Evolutionary conservation across 805 yeast genomes (phyloP).

Genomic region (Teunomyces barrocoloradensis): DNA sequence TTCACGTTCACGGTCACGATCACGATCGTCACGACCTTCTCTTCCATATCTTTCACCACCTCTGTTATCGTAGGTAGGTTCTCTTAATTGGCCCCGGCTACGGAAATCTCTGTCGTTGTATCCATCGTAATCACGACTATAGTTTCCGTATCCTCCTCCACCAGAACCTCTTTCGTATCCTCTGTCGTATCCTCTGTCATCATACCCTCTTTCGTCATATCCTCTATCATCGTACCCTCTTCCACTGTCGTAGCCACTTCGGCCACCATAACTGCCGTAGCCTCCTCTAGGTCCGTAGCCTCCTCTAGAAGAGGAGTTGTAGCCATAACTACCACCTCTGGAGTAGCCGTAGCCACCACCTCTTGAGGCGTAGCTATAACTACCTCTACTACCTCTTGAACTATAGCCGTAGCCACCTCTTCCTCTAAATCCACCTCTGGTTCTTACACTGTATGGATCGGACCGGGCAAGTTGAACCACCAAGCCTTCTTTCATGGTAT

Average conservation of each 20-base stretch:
- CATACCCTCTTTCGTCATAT: conserved; percentile 5
- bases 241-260: conserved; percentile 17
- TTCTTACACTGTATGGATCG: conserved; percentile 45
- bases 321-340: conserved; percentile 22
- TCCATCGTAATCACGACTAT: conserved; percentile 15
- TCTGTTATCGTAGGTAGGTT: conserved; percentile 15
- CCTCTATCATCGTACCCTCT: conserved; percentile 16
- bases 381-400: conserved; percentile 16
- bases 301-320: conserved; percentile 14
- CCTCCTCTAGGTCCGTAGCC: conserved; percentile 12
- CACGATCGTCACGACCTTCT: conserved; percentile 7
- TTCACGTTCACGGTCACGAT: conserved; percentile 3
- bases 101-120: conserved; percentile 10
- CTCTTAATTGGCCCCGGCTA: conserved; percentile 18
- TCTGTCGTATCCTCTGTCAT: conserved; percentile 15
- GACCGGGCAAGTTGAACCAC: conserved; percentile 56
- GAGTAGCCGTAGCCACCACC: conserved; percentile 27
- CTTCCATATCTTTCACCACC: conserved; percentile 10
- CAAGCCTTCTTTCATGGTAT: conserved; percentile 41
- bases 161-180: conserved; percentile 14
- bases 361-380: conserved; percentile 14
- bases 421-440: conserved; percentile 25
- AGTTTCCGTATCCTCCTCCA: conserved; percentile 11
- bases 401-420: conserved; percentile 17
- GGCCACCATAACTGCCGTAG: conserved; percentile 15